A percentile compares a stretch with the other conserved stretches of the same genome.
phyloP scores from a whole-genome alignment of 2,329 filamentous ascomycete species.

The Ophiostoma perfectum region DNA sequence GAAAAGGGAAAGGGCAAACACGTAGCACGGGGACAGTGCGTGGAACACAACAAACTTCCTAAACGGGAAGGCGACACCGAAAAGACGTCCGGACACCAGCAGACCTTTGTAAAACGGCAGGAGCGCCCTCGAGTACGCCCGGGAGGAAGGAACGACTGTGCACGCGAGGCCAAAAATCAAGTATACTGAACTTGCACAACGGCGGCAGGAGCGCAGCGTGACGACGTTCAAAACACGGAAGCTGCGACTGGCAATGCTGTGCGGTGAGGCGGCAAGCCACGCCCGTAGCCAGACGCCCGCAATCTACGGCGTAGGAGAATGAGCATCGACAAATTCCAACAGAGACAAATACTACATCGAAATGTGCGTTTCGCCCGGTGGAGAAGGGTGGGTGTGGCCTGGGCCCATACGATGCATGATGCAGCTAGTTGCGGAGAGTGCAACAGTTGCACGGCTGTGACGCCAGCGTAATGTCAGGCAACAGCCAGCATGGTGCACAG shows the following conservation, averaged over 20 bases:
- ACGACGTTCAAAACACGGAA: too few species aligned
- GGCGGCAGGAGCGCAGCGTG: too few species aligned
- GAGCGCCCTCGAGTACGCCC: neutral
- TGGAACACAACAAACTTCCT: neutral
- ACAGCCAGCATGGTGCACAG: neutral
- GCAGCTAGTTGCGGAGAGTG: neutral
- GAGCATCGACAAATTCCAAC: too few species aligned
- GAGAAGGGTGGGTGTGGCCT: too few species aligned
- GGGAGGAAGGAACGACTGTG: neutral
- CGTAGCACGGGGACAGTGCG: neutral
- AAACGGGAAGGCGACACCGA: constrained; percentile 11
- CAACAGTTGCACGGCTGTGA: constrained; percentile 3
- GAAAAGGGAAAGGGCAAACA: neutral
- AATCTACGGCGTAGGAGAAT: too few species aligned
- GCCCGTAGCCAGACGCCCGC: too few species aligned
- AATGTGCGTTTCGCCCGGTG: too few species aligned
- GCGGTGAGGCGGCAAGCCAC: too few species aligned
- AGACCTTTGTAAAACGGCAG: neutral
- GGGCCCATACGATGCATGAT: neutral
- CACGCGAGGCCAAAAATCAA: too few species aligned
- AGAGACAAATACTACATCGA: too few species aligned
- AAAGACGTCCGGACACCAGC: neutral
- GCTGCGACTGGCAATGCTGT: too few species aligned
- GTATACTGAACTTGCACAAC: too few species aligned
- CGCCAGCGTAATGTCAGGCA: constrained; percentile 3